A percentile compares a stretch with the other conserved stretches of the same genome.
Evolutionary conservation across 306 rosid genomes (phyloP).

Genomic region (Citrullus colocynthis): DNA sequence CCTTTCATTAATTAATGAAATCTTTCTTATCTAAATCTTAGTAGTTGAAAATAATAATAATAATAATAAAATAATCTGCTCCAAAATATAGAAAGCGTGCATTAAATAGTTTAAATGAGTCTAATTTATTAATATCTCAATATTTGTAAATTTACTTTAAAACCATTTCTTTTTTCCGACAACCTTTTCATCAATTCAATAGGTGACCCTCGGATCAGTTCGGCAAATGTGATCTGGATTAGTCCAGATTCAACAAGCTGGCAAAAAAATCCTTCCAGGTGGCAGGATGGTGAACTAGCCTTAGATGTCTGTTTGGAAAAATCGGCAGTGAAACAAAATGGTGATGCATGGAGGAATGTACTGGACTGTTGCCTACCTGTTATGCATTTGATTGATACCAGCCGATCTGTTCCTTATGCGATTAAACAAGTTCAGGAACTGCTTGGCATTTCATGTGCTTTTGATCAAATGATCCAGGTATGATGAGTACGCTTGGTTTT

Average conservation of each 20-base stretch:
- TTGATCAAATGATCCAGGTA: conserved; percentile 84
- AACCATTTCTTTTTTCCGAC: background rate
- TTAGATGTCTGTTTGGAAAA: conserved; percentile 64
- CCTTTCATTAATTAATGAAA: no score
- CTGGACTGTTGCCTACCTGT: conserved; percentile 84
- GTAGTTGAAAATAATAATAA: no score
- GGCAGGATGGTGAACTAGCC: conserved; percentile 73
- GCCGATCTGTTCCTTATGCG: conserved; percentile 78
- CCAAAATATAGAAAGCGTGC: background rate
- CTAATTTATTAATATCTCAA: background rate
- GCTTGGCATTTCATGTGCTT: conserved; percentile 75
- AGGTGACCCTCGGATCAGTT: conserved; percentile 76
- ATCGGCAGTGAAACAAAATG: conserved; percentile 56
- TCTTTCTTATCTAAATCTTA: no score
- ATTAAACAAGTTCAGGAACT: conserved; percentile 74
- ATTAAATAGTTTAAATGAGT: background rate
- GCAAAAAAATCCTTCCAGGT: conserved; percentile 46
- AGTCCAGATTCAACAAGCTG: conserved; percentile 67
- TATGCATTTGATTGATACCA: conserved; percentile 73
- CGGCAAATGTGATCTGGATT: conserved; percentile 73
- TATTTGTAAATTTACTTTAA: background rate
- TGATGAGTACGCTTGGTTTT: background rate
- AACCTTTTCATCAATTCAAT: background rate
- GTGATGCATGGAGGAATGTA: conserved; percentile 94
- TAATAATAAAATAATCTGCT: no score